Base-by-base conservation (phyloP, 2,329 filamentous ascomycete species). In the Spiromastix sp. region DNA sequence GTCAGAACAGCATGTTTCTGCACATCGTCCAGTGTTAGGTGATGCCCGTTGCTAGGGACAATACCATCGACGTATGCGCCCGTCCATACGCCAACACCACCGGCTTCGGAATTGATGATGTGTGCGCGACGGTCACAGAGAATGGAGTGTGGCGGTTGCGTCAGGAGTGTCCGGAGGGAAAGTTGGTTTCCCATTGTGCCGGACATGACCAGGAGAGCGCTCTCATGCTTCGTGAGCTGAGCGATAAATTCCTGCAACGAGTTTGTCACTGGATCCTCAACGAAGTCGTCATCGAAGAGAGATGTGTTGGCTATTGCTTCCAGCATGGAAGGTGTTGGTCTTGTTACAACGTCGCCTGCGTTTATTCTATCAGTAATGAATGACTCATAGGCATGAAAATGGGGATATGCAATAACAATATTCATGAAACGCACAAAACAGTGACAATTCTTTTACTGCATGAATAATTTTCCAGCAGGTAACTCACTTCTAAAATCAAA, bases 141-240 rank as follows among this genome's bases (percentile, higher is more conserved):
- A 4, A 95, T 74, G 5, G 74, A 73, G 55, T 93, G 77, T 0
- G 89, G 89, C 10, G 87, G 86, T 41, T 84, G 80, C 1, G 68
- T 72, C 10, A 95, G 70, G 40, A 91, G 81, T 2, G 82, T 72
- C 25, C 87, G 77, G 27, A 94, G 70, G 0, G 81, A 79, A 12
- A 95, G 67, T 56, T 94, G 86, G 61, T 95, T 95, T 26, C 85
- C 86, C 86, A 94, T 94, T 4, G 87, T 94, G 3, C 89, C 89
- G 0, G 84, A 91, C 40, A 93, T 69, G 37, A 94, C 84, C 36
- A 94, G 78, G 4, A 95, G 67, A 0, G 74, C 81, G 5, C 76
- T 77, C 49, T 86, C 79, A 48, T 93, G 86, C 46, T 76, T 76
- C 1, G 84, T 74, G 3, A 93, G 70, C 20, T 70, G 54, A 12